phyloP scores from a whole-genome alignment of 257 asterid genomes.

The Jacaranda mimosifolia region DNA sequence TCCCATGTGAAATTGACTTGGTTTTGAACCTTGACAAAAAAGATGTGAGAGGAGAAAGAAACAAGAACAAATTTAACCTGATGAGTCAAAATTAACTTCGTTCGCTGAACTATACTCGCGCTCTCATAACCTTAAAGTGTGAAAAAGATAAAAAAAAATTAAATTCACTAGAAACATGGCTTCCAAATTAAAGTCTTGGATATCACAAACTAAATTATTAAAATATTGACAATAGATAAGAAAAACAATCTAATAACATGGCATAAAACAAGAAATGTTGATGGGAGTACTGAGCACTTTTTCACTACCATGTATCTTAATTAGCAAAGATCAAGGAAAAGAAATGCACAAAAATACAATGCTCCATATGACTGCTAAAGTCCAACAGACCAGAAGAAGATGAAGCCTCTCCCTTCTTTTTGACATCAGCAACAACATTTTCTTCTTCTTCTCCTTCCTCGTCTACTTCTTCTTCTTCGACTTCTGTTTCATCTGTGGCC shows the following conservation, averaged over 20 bases:
- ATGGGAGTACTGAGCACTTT: not conserved
- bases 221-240: slow-evolving; percentile 10
- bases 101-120: slow-evolving; percentile 85
- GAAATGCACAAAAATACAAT: slow-evolving; percentile 10
- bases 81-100: slow-evolving; percentile 83
- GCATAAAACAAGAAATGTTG: not conserved
- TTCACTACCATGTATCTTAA: not conserved
- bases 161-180: slow-evolving; percentile 11
- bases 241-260: not conserved
- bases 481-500: slow-evolving; percentile 58
- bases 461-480: slow-evolving; percentile 52
- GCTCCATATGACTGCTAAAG: not conserved
- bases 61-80: slow-evolving; percentile 60
- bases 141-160: slow-evolving; percentile 27
- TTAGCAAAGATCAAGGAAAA: slow-evolving; percentile 15
- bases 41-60: not conserved
- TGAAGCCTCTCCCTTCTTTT: slow-evolving; percentile 49
- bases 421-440: slow-evolving; percentile 39
- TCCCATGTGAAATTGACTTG: slow-evolving; percentile 8
- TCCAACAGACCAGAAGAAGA: slow-evolving; percentile 59
- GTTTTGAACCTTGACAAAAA: not conserved
- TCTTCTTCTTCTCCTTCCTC: slow-evolving; percentile 46
- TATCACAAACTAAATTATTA: not conserved
- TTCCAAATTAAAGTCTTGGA: slow-evolving; percentile 11
- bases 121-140: slow-evolving; percentile 81